Base-by-base conservation (phyloP, 140 eudicot species). In the Bidens hawaiensis region DNA sequence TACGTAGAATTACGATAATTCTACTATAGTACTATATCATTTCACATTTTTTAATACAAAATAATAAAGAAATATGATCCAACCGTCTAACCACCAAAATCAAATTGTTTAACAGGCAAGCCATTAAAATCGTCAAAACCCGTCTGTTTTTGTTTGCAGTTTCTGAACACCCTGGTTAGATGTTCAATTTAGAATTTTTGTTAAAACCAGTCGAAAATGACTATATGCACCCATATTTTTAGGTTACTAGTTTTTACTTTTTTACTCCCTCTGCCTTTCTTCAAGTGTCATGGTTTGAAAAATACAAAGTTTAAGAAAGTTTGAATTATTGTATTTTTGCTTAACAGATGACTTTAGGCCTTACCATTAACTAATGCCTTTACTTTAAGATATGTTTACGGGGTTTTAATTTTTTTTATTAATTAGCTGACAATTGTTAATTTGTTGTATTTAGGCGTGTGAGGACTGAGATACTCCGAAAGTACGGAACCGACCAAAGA, bases 401-500 rank as follows among this genome's bases (percentile, higher is more conserved):
- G 45, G 45, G 2, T 38, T 11, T 11, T 30, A 30, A 10, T 1
- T 38, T 10, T 38, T 38, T 2, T 38, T 38, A 10, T 38, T 2
- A 0, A 63, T 31, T 33, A 15, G 24, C 33, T 15, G 7, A 45
- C 50, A n/a, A 1, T 8, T 16, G 25, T 57, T 57, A 12, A 9
- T 64, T 59, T 56, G 3, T 7, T 2, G 7, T 34, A n/a, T n/a
- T 0, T 28, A 90, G 97, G 81, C 80, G 78, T 4, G 97, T 90
- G 36, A 48, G 97, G 78, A 90, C 95, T 45, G 70, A 50, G 62
- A 86, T 86, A 52, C 73, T 73, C 62, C 73, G 68, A 55, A 86
- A 76, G 36, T 90, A 83, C 65, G 85, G 89, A 9, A 76, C 69
- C n/a, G 88, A 90, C 70, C 52, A 77, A 59, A 60, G 88, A 48